phyloP scores from a whole-genome alignment of 768 basidiomycete species.

The Trametes punicea region DNA sequence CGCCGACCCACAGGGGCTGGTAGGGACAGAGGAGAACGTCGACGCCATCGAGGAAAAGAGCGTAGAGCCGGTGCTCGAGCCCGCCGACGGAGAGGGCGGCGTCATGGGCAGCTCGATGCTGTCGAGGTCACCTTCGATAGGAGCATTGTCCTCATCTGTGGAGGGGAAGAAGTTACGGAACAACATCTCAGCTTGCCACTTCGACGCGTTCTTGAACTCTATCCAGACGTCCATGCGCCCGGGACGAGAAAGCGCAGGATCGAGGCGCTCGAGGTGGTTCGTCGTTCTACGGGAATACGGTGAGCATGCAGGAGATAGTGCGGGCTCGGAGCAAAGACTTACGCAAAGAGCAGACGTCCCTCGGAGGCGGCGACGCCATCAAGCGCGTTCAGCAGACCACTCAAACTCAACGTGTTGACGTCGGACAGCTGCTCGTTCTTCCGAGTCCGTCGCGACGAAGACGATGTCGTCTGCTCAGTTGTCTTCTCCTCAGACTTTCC shows the following conservation, averaged over 20 bases:
- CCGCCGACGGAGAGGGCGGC: slow-evolving; percentile 34
- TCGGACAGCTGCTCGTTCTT: slow-evolving; percentile 64
- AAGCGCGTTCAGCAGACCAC: slow-evolving; percentile 78
- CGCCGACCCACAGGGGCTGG: slow-evolving; percentile 33
- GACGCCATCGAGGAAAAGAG: slow-evolving; percentile 48
- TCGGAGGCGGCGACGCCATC: slow-evolving; percentile 88
- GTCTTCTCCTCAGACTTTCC: slow-evolving; percentile 36
- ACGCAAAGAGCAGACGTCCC: slow-evolving; percentile 87
- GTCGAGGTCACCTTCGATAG: slow-evolving; percentile 42
- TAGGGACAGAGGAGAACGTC: slow-evolving; percentile 40
- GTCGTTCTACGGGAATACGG: slow-evolving; percentile 54
- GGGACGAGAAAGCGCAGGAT: slow-evolving; percentile 87
- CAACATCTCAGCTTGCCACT: slow-evolving; percentile 80
- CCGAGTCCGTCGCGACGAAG: slow-evolving; percentile 37
- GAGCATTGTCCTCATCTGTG: slow-evolving; percentile 46
- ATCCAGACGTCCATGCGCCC: slow-evolving; percentile 93
- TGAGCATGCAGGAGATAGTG: neutral
- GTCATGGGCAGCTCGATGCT: slow-evolving; percentile 42
- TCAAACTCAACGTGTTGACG: slow-evolving; percentile 76
- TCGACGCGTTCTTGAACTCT: slow-evolving; percentile 83
- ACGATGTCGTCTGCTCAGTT: slow-evolving; percentile 33
- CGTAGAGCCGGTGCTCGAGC: slow-evolving; percentile 45
- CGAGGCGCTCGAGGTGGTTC: slow-evolving; percentile 87
- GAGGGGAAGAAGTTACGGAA: slow-evolving; percentile 92
- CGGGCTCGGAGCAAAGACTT: slow-evolving; percentile 33